Percentiles rank a stretch among this genome's conserved stretches.
These are phyloP conservation scores for Trypanosoma cruzi DNA, from an alignment of 208 protist genomes.

Conservation along the genomic window DNA sequence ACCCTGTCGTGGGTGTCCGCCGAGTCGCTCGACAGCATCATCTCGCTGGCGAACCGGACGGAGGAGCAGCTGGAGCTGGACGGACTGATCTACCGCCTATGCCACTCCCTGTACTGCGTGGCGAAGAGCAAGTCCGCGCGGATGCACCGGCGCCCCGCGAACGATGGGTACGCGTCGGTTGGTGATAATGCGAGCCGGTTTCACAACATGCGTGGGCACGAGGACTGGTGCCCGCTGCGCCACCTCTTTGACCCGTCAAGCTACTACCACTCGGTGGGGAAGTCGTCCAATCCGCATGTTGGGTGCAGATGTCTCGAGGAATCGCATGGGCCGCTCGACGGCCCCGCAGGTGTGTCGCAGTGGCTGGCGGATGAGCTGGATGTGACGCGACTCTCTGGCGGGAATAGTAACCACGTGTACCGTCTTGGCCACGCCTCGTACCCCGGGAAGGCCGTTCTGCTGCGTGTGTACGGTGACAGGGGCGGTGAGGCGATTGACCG, in stretches of 20 bases:
- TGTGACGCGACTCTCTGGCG: constrained; percentile 77
- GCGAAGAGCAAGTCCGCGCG: constrained; percentile 46
- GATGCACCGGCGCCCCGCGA: constrained; percentile 25
- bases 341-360: constrained; percentile 51
- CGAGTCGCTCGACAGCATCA: constrained; percentile 63
- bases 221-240: constrained; percentile 81
- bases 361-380: constrained; percentile 59
- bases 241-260: constrained; percentile 78
- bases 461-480: constrained; percentile 75
- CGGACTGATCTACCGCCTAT: constrained; percentile 73
- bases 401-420: constrained; percentile 90
- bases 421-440: constrained; percentile 65
- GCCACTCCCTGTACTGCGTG: constrained; percentile 73
- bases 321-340: neutral
- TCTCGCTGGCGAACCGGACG: constrained; percentile 28
- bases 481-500: constrained; percentile 81
- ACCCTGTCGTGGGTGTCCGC: constrained; percentile 47
- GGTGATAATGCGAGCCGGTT: constrained; percentile 41
- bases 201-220: constrained; percentile 73
- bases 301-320: constrained; percentile 24
- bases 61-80: constrained; percentile 43
- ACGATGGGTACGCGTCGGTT: constrained; percentile 4
- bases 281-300: constrained; percentile 19
- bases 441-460: constrained; percentile 53
- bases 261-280: constrained; percentile 51